Conservation (phyloP, 257 asterid genomes). For the Solanum verrucosum region DNA sequence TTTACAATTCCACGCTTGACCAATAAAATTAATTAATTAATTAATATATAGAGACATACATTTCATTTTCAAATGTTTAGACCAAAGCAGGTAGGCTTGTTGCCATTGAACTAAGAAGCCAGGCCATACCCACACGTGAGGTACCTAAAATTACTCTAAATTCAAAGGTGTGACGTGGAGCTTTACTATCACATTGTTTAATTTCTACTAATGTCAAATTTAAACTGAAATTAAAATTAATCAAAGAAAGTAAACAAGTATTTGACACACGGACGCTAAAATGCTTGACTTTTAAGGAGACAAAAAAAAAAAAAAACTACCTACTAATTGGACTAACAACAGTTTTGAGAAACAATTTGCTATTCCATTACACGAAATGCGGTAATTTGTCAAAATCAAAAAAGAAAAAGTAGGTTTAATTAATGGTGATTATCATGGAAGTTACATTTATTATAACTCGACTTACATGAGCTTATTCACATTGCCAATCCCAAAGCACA, state of each 20-base stretch:
- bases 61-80: neutral
- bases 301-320: slow-evolving; percentile 4
- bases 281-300: slow-evolving; percentile 43
- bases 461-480: neutral
- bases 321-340: slow-evolving; percentile 22
- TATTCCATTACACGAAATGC: neutral
- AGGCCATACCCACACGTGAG: slow-evolving; percentile 7
- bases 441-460: neutral
- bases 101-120: neutral
- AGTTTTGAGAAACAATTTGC: neutral
- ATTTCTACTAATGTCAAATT: neutral
- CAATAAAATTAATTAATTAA: neutral
- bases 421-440: neutral
- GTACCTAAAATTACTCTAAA: neutral
- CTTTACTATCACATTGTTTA: neutral
- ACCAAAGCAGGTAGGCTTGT: neutral
- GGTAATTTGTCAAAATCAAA: neutral
- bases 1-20: neutral
- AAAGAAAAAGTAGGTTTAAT: neutral
- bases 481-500: neutral
- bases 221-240: neutral
- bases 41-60: neutral
- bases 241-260: neutral
- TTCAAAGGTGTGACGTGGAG: neutral
- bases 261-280: neutral